Base-by-base conservation (phyloP, 192 early-diverging fungal genomes). In the Piromyces sp. region DNA sequence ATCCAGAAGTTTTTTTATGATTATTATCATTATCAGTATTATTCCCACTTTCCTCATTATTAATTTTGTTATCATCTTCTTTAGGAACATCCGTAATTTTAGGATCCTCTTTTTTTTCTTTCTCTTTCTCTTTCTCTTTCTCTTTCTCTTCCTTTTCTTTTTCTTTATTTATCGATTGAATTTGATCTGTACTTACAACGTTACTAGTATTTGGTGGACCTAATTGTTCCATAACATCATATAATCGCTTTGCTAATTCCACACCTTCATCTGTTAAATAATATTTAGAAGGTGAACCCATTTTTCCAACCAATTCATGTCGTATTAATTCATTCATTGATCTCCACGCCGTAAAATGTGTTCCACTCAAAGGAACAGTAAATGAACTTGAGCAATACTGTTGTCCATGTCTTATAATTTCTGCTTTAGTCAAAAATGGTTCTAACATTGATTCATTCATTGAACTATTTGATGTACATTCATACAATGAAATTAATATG, bases 301-400 rank as follows among this genome's bases (percentile, higher is more conserved):
- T 87, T 42, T 89, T 88, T 78, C 89, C 91, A 13, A 93, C 91
- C 58, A 94, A 85, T 29, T 88, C 91, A 28, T 95, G 93, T 19
- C 90, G 85, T 30, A 90, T 82, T 80, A 97, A 86, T 0, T 89
- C 94, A 81, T 89, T 92, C 86, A 96, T 94, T 15, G 89, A 88
- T 30, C 82, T 88, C 95, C 95, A 97, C 37, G 92, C 95, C 0
- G 93, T 92, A 83, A 94, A 95, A 80, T 84, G 81, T 22, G 84
- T 82, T 0, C 91, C 89, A 16, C 82, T 80, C 0, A 86, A 85
- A 28, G 89, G 83, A 30, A 87, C 86, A n/a, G 90, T 86, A 79
- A 95, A 91, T 7, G 94, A 93, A 9, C 87, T 82, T 58, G 95
- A 91, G 31, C 90, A 89, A 80, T 91, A 92, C 30, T 87, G 80